Base-by-base conservation (phyloP, 495 filamentous ascomycete species). In the Penicillium tannophilum region DNA sequence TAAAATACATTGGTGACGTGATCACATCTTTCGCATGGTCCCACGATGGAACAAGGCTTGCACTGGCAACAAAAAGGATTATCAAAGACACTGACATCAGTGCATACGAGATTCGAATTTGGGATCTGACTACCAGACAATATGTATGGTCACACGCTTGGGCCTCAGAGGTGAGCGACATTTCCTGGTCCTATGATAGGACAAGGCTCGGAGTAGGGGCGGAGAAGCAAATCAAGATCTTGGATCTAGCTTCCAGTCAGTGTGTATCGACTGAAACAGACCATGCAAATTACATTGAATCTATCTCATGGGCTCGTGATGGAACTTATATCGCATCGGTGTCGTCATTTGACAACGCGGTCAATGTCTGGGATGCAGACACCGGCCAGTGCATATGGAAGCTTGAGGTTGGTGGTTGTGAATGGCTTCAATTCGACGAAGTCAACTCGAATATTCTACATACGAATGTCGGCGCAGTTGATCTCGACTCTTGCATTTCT, bases 261-360 rank as follows among this genome's bases (percentile, higher is more conserved):
- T n/a, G 1, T n/a, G 1, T 6, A 16, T 2, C 0, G 12, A 3
- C 16, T 12, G n/a, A 5, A n/a, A 41, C 1, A n/a, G 0, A 1
- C n/a, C 36, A 35, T 12, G 6, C 3, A 41, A 41, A n/a, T 1
- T 4, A 6, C 2, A 8, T 17, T 7, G n/a, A 4, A 0, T 41
- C 4, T 41, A n/a, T 41, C 4, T n/a, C 39, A 2, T 41, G 39
- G 39, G n/a, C 39, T 41, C 39, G 39, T 7, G 39, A 41, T 41
- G 39, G 39, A 17, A 41, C 1, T 6, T 5, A 17, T 2, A 0
- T 41, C 6, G 39, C 39, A 17, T 16, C 3, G 14, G 1, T 23
- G 20, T 23, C 16, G 39, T 41, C 33, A 41, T 4, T n/a, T 2
- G 39, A 41, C 39, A 6, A 1, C 14, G n/a, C 14, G n/a, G 16